A percentile compares a stretch with the other conserved stretches of the same genome.
phyloP scores from a whole-genome alignment of 1,139 yeast species.

The Zygoascus sp. region DNA sequence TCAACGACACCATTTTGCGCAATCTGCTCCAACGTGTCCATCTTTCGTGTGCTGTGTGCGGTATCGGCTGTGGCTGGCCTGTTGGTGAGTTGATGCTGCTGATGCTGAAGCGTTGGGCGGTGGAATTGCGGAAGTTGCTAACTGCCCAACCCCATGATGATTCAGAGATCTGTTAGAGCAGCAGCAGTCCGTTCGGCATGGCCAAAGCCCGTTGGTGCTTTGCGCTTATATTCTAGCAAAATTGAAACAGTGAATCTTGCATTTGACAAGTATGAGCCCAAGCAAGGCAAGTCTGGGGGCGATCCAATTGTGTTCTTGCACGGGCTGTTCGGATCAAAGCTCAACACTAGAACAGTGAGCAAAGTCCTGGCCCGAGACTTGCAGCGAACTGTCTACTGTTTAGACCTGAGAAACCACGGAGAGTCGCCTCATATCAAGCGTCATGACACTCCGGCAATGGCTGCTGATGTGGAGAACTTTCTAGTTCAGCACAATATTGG shows the following conservation, averaged over 20 bases:
- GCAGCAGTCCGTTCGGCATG: too few relatives aligned
- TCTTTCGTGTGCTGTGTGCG: background rate
- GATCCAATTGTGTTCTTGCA: constrained; percentile 72
- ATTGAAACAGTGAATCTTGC: constrained; percentile 45
- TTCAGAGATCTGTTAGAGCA: background rate
- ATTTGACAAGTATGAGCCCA: constrained; percentile 39
- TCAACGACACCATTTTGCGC: constrained; percentile 4
- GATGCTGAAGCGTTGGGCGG: too few relatives aligned
- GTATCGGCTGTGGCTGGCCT: background rate
- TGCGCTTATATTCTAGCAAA: constrained; percentile 16
- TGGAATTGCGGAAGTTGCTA: background rate
- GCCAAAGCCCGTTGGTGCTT: too few relatives aligned
- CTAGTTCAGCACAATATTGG: constrained; percentile 45
- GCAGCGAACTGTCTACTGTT: constrained; percentile 50
- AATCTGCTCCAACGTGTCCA: constrained; percentile 5
- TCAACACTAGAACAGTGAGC: constrained; percentile 74
- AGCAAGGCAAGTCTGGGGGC: constrained; percentile 5
- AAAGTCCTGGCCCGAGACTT: constrained; percentile 39
- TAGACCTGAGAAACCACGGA: constrained; percentile 90
- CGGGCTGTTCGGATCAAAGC: constrained; percentile 82
- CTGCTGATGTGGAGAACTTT: constrained; percentile 79
- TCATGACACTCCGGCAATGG: constrained; percentile 76
- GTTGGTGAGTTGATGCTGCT: background rate
- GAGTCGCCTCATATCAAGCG: constrained; percentile 68
- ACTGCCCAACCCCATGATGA: constrained; percentile 1